These are phyloP conservation scores for Neurospora sublineolata DNA, from an alignment of 495 filamentous ascomycete species.

Conservation along the genomic window DNA sequence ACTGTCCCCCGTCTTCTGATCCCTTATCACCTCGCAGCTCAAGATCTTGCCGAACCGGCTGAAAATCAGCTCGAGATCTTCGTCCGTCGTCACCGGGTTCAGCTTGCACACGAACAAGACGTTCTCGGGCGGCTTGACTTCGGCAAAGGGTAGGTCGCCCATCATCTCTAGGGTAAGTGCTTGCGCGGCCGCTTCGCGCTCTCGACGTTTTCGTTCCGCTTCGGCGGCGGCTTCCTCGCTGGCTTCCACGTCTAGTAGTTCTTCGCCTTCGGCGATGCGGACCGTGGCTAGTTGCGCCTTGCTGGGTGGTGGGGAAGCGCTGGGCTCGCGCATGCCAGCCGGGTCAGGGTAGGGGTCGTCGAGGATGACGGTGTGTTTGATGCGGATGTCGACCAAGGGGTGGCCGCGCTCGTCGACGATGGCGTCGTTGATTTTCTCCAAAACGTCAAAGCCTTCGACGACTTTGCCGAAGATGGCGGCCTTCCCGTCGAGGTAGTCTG, in stretches of 20 bases:
- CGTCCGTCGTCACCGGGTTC: slow-evolving; percentile 89
- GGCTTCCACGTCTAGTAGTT: slow-evolving; percentile 46
- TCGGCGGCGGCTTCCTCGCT: slow-evolving; percentile 68
- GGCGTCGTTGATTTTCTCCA: slow-evolving; percentile 86
- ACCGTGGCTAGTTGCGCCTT: slow-evolving; percentile 83
- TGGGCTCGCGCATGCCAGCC: slow-evolving; percentile 57
- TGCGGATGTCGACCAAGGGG: slow-evolving; percentile 81
- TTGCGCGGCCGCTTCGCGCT: slow-evolving; percentile 87
- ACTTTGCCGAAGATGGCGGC: slow-evolving; percentile 91
- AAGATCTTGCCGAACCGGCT: slow-evolving; percentile 92
- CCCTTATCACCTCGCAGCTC: slow-evolving; percentile 92
- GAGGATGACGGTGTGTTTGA: slow-evolving; percentile 78
- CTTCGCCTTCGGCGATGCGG: slow-evolving; percentile 81
- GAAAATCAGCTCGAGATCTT: slow-evolving; percentile 91
- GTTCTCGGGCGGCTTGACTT: slow-evolving; percentile 96
- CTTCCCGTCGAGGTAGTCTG: slow-evolving; percentile 82
- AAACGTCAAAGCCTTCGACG: slow-evolving; percentile 80
- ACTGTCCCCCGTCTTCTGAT: slow-evolving; percentile 87
- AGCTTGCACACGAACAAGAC: slow-evolving; percentile 97
- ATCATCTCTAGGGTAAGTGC: slow-evolving; percentile 96
- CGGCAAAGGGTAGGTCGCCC: slow-evolving; percentile 92
- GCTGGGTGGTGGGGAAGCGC: slow-evolving; percentile 68
- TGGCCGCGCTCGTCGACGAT: slow-evolving; percentile 77
- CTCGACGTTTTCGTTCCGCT: slow-evolving; percentile 67
- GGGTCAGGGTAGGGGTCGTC: slow-evolving; percentile 86